A percentile compares a stretch with the other conserved stretches of the same genome.
Conservation (phyloP, 2,329 filamentous ascomycete genomes). For the Calcarisporium arbuscula region DNA sequence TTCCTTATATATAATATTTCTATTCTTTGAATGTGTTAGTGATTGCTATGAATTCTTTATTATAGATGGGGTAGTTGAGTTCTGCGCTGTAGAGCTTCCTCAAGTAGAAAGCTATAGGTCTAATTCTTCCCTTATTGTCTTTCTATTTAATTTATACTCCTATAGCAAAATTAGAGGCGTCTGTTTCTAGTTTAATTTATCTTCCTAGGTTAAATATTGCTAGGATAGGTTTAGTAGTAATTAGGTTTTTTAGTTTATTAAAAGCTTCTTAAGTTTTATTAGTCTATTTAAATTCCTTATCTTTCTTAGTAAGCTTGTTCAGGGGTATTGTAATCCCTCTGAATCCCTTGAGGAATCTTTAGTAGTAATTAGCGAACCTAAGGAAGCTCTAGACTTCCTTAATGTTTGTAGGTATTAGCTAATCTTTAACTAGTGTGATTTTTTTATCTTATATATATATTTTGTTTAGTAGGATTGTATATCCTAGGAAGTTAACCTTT, state of each 20-base stretch:
- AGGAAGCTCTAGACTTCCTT: conserved; percentile 6
- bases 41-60: conserved; percentile 18
- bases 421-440: conserved; percentile 3
- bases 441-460: conserved; percentile 1
- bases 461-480: conserved; percentile 1
- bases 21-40: conserved; percentile 18
- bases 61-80: conserved; percentile 17
- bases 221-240: conserved; percentile 3
- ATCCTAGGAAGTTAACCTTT: conserved; percentile 2
- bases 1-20: conserved; percentile 12
- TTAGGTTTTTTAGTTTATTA: conserved; percentile 6
- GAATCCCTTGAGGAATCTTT: conserved; percentile 12
- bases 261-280: conserved; percentile 2
- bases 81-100: conserved; percentile 15
- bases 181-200: conserved; percentile 9
- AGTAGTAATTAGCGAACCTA: conserved; percentile 12
- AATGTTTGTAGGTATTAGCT: conserved; percentile 3
- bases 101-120: conserved; percentile 10
- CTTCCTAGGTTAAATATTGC: conserved; percentile 5
- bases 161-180: conserved; percentile 6
- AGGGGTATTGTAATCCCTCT: neutral
- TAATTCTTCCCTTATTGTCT: conserved; percentile 9
- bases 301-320: conserved; percentile 7
- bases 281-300: neutral
- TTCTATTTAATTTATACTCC: conserved; percentile 7